Evolutionary conservation across 1,284 basidiomycete genomes (phyloP).

Genomic region (Ceratobasidium sp.): DNA sequence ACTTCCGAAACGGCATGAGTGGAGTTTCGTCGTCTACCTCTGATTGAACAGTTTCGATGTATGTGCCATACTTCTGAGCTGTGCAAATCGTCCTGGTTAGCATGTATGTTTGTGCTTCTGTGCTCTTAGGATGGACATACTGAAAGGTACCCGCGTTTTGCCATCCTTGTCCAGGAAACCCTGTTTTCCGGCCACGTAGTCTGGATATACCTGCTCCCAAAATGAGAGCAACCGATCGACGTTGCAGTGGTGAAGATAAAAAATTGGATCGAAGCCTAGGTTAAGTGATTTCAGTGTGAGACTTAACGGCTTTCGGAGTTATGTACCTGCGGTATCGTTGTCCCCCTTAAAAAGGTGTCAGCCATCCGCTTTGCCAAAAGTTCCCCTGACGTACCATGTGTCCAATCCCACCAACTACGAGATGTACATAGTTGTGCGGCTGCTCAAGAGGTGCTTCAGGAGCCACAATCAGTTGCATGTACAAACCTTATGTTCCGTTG

Average conservation of each 20-base stretch:
- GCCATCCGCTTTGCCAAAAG: too few relatives aligned
- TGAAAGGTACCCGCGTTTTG: neutral
- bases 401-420: conserved; percentile 39
- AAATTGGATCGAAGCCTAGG: conserved; percentile 48
- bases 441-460: conserved; percentile 40
- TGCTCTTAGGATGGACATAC: conserved; percentile 16
- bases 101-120: too few relatives aligned
- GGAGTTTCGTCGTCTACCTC: conserved; percentile 8
- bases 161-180: conserved; percentile 27
- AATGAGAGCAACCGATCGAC: conserved; percentile 47
- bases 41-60: neutral
- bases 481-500: neutral
- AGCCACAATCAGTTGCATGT: too few relatives aligned
- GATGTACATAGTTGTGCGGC: conserved; percentile 39
- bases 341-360: neutral
- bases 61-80: conserved; percentile 17
- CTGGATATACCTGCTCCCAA: conserved; percentile 48
- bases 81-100: neutral
- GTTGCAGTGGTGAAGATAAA: conserved; percentile 49
- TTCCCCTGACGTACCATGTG: conserved; percentile 31
- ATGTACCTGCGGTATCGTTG: conserved; percentile 13
- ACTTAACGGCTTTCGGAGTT: neutral
- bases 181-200: conserved; percentile 32
- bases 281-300: neutral
- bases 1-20: conserved; percentile 47